phyloP scores from a whole-genome alignment of 176 grass and related monocot species.

The sorghum (Sorghum bicolor) region DNA sequence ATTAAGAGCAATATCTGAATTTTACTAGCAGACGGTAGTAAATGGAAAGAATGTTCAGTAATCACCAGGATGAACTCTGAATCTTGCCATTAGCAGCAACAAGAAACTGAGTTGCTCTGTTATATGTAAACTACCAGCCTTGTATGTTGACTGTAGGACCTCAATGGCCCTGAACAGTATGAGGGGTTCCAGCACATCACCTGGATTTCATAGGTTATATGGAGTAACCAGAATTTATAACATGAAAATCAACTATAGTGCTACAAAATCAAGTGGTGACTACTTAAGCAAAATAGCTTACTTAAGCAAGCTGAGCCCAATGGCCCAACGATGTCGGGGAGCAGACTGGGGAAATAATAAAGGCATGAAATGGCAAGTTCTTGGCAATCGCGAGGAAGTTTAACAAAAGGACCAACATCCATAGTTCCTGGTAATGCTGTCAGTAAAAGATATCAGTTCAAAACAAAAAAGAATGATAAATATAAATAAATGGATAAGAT shows the following conservation, averaged over 20 bases:
- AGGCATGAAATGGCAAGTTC: slow-evolving; percentile 78
- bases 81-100: slow-evolving; percentile 64
- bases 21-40: background rate
- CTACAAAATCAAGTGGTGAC: background rate
- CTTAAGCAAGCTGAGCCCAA: slow-evolving; percentile 81
- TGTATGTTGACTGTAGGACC: slow-evolving; percentile 72
- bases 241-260: background rate
- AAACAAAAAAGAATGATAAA: slow-evolving; percentile 1
- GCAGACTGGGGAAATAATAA: slow-evolving; percentile 81
- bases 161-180: slow-evolving; percentile 63
- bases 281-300: slow-evolving; percentile 44
- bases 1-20: slow-evolving; percentile 8
- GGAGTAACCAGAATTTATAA: background rate
- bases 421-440: slow-evolving; percentile 53
- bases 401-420: slow-evolving; percentile 65
- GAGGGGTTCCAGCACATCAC: slow-evolving; percentile 55
- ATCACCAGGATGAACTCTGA: slow-evolving; percentile 66
- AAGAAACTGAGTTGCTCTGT: slow-evolving; percentile 81
- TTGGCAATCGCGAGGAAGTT: slow-evolving; percentile 59
- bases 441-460: slow-evolving; percentile 1
- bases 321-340: slow-evolving; percentile 53
- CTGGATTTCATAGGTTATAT: slow-evolving; percentile 52
- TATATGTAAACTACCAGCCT: slow-evolving; percentile 54
- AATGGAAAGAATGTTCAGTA: slow-evolving; percentile 11
- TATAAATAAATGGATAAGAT: background rate